Evolutionary conservation across 345 rosid species (phyloP), one percentile per base, ranked within the genome.

Genomic region (Populus ilicifolia): DNA sequence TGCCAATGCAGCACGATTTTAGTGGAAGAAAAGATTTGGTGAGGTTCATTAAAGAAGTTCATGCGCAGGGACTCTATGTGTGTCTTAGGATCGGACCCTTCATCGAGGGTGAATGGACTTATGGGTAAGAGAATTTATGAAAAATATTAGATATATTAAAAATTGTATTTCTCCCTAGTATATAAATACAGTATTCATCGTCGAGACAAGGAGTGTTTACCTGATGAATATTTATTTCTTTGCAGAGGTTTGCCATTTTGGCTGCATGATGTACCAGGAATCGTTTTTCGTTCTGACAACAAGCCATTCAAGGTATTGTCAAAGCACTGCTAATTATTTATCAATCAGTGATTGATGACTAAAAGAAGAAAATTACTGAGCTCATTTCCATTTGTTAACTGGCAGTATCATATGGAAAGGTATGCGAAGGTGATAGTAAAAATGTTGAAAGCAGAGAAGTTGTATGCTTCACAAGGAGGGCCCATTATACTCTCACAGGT

Each of bases 401-500:
- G 30, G 81, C 90, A 90, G 94, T 76, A 71, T 71, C 82, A 89
- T 65, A 92, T 90, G 93, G 64, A 84, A 86, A 86, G 79, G 65
- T 92, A 75, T 74, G 83, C 86, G 18, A 72, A 82, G 50, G 84
- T 54, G 71, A 85, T 89, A 65, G 93, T 88, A 65, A 84, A 81
- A 71, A 68, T 87, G 91, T 83, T 92, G 97, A 85, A 89, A 69
- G 73, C 88, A 0, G 89, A 89, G 46, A 84, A 81, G 72, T 71
- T 90, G 68, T 90, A 77, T 76, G 95, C 93, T 78, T 92, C 95
- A 1, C 95, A 92, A 78, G 95, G 95, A 77, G 95, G 97, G 8
- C 95, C 97, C 9, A 90, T 89, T 66, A 90, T 92, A 82, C 83
- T 90, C 67, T 90, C 95, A 8, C 97, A 92, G 93, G 93, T 67